Evolutionary conservation across 2,329 filamentous ascomycete genomes (phyloP).

Genomic region (Coleophoma cylindrospora): DNA sequence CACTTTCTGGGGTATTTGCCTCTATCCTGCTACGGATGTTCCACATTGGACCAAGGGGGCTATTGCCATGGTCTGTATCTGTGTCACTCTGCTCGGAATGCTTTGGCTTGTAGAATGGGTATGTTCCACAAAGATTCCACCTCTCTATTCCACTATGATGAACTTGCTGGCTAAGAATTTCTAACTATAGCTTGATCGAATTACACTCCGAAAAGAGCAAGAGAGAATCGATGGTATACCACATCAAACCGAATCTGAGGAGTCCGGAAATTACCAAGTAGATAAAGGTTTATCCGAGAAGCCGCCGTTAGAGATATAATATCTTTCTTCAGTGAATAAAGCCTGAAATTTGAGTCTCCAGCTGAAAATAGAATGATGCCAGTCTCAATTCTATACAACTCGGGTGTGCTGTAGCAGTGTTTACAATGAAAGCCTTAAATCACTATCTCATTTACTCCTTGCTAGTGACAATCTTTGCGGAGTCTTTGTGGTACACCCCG

Average conservation of each 20-base stretch:
- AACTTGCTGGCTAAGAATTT: not conserved
- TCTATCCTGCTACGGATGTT: constrained; percentile 36
- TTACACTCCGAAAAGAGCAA: not conserved
- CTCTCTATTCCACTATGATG: not conserved
- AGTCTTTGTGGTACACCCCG: no score
- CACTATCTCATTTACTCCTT: no score
- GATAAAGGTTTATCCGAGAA: no score
- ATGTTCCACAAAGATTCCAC: not conserved
- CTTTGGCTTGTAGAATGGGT: not conserved
- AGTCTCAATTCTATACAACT: no score
- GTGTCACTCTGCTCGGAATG: not conserved
- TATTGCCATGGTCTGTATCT: constrained; percentile 26
- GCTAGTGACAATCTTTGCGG: no score
- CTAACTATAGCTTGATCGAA: not conserved
- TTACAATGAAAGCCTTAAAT: no score
- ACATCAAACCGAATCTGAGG: not conserved
- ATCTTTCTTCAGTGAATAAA: no score
- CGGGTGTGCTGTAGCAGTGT: no score
- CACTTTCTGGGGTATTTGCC: constrained; percentile 38
- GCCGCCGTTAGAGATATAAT: no score
- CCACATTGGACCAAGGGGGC: constrained; percentile 36
- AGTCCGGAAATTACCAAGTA: not conserved
- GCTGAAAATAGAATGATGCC: no score
- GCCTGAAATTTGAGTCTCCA: no score
- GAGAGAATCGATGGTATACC: not conserved